phyloP scores from a whole-genome alignment of 495 filamentous ascomycete genomes.

The Xylaria curta region DNA sequence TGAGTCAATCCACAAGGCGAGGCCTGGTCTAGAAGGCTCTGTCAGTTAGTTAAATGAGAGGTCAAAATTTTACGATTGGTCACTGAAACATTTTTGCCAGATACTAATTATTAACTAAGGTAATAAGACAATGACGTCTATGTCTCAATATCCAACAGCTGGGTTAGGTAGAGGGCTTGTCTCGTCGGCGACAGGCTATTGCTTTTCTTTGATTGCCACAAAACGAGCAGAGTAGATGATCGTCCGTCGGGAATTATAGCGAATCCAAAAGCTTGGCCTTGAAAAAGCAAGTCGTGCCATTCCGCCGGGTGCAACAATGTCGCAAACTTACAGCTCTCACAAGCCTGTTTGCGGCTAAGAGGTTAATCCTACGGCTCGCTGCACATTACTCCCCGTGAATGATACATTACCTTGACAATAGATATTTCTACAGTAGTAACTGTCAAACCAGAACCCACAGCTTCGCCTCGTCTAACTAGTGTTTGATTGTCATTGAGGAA shows the following conservation, averaged over 20 bases:
- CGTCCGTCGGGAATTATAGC: background rate
- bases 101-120: background rate
- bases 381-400: background rate
- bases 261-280: background rate
- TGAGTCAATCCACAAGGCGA: background rate
- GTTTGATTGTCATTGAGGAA: background rate
- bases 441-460: background rate
- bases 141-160: background rate
- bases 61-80: slow-evolving; percentile 22
- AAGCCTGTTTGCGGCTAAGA: background rate
- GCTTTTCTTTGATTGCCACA: background rate
- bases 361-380: background rate
- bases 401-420: background rate
- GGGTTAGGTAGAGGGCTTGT: background rate
- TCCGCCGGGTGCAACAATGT: background rate
- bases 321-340: background rate
- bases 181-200: background rate
- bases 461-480: background rate
- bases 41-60: background rate
- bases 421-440: background rate
- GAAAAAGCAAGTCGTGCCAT: background rate
- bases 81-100: background rate
- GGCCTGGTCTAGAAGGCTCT: background rate
- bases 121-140: background rate
- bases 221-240: background rate